phyloP scores from a whole-genome alignment of 495 filamentous ascomycete species.

The Neurospora africana region DNA sequence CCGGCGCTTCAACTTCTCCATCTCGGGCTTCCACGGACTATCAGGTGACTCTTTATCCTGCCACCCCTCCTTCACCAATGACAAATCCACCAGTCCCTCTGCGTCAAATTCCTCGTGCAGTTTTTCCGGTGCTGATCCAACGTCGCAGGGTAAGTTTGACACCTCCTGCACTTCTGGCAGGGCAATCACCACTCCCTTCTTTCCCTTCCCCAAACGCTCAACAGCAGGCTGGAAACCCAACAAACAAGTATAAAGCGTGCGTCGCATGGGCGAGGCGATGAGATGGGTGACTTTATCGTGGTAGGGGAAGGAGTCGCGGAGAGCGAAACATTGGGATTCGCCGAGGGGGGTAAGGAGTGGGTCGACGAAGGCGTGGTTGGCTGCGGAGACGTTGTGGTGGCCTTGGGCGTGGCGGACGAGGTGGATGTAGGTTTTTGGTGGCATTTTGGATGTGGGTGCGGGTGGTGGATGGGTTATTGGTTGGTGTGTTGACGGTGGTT shows the following conservation, averaged over 20 bases:
- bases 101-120: constrained; percentile 50
- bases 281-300: constrained; percentile 57
- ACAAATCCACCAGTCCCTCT: constrained; percentile 50
- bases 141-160: constrained; percentile 67
- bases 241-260: constrained; percentile 75
- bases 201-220: constrained; percentile 16
- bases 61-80: constrained; percentile 53
- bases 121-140: constrained; percentile 45
- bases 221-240: constrained; percentile 48
- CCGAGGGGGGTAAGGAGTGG: constrained; percentile 71
- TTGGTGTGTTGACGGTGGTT: background rate
- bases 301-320: constrained; percentile 52
- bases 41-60: constrained; percentile 45
- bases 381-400: constrained; percentile 67
- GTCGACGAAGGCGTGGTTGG: constrained; percentile 64
- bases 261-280: constrained; percentile 71
- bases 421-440: constrained; percentile 37
- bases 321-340: constrained; percentile 58
- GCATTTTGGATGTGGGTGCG: background rate
- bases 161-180: constrained; percentile 79
- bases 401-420: constrained; percentile 50
- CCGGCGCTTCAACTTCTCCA: constrained; percentile 48
- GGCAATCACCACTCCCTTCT: constrained; percentile 44
- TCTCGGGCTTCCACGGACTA: constrained; percentile 44
- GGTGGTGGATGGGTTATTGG: background rate